Evolutionary conservation across 2,329 filamentous ascomycete genomes (phyloP).

Genomic region (Aspergillus persii): DNA sequence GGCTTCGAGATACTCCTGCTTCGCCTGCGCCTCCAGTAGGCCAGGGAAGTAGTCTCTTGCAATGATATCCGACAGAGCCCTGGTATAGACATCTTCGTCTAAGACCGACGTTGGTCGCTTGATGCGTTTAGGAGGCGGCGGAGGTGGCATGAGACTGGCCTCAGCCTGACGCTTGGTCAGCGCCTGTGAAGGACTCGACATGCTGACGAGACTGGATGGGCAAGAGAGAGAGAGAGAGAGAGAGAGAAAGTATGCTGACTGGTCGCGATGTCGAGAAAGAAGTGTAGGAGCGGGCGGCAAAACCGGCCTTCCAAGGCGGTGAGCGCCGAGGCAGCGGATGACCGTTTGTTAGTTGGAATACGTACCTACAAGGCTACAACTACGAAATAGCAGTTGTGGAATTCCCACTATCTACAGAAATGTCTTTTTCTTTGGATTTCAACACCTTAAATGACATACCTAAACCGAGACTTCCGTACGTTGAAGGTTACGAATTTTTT

Average conservation of each 20-base stretch:
- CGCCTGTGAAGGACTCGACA: slow-evolving; percentile 31
- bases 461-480: no score
- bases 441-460: no score
- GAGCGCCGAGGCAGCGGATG: background rate
- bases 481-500: no score
- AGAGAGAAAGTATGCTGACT: no score
- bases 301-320: background rate
- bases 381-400: no score
- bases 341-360: background rate
- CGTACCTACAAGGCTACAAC: no score
- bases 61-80: slow-evolving; percentile 89
- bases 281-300: background rate
- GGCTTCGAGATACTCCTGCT: slow-evolving; percentile 89
- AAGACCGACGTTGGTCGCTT: slow-evolving; percentile 85
- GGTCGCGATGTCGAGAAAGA: no score
- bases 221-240: background rate
- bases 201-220: slow-evolving; percentile 11
- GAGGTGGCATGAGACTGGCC: slow-evolving; percentile 77
- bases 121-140: slow-evolving; percentile 80
- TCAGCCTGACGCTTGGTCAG: slow-evolving; percentile 36
- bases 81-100: slow-evolving; percentile 91
- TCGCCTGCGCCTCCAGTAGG: slow-evolving; percentile 76
- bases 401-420: no score
- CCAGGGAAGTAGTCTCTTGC: slow-evolving; percentile 96
- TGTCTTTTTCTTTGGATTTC: no score